Conservation (phyloP, 805 yeast genomes). For the Pichia phayaonensis region DNA sequence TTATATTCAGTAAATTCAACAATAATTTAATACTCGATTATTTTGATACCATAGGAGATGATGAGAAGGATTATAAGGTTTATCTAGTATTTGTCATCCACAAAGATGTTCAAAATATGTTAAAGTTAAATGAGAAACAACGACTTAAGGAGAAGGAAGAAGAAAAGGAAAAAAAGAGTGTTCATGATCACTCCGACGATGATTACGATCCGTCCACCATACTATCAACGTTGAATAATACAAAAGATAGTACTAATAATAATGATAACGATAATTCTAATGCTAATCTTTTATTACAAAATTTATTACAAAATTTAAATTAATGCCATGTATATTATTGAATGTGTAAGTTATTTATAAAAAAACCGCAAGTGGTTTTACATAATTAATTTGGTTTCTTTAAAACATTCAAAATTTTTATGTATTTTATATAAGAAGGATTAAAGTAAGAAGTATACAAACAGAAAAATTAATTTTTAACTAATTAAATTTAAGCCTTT, state of each 20-base stretch:
- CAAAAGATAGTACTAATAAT: neutral
- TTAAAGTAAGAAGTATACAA: neutral
- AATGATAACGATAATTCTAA: neutral
- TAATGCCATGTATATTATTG: neutral
- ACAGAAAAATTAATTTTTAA: neutral
- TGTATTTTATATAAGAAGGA: neutral
- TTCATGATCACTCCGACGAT: neutral
- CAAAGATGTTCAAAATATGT: slow-evolving; percentile 12
- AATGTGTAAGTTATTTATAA: neutral
- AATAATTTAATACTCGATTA: slow-evolving; percentile 12
- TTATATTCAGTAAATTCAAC: slow-evolving; percentile 17
- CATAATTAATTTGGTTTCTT: neutral
- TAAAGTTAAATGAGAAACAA: neutral
- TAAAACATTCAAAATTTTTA: neutral
- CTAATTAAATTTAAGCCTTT: slow-evolving; percentile 60
- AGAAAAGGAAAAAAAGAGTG: neutral
- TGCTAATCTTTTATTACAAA: neutral
- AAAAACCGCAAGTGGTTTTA: too few relatives aligned
- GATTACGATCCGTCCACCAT: slow-evolving; percentile 5
- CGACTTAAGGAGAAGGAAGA: neutral
- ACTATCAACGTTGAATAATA: neutral
- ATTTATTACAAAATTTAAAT: neutral
- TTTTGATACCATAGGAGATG: slow-evolving; percentile 7
- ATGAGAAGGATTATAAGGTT: slow-evolving; percentile 14
- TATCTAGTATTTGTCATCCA: slow-evolving; percentile 25